Evolutionary conservation across 2,329 filamentous ascomycete genomes (phyloP), one percentile per base, ranked within the genome.

Genomic region (Ophiostoma fasciatum): DNA sequence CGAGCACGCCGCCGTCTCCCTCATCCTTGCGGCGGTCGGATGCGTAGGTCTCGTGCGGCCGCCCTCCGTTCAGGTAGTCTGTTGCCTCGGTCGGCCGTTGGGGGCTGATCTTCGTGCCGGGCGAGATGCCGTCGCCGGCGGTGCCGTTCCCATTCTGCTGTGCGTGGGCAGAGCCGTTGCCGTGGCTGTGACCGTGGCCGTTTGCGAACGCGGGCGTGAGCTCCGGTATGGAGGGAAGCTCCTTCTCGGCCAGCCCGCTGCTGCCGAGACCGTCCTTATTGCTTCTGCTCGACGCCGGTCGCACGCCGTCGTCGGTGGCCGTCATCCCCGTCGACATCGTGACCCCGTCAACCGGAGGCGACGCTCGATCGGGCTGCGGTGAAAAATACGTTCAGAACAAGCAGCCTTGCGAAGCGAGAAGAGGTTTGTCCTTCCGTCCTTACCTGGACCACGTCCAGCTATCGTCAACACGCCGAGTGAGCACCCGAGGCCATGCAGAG

Each of bases 11-110:
- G 22, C 6, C 4, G 18, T 21, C 36, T 5, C 21, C 33, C 7
- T 17, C 14, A 3, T n/a, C 28, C 4, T 37, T 18, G 26, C n/a
- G 23, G 15, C 18, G 17, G 5, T 22, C 23, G 3, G 23, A 14
- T 5, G 18, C 14, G 14, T 9, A 13, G 6, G 3, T 42, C 6
- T 54, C 50, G 34, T 60, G 55, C 2, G 55, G 51, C 13, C 42
- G 39, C 6, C 53, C 55, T 25, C 50, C 54, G 35, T 60, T 60
- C 25, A 61, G 27, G 42, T 61, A 59, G 42, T 63, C 59, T 13
- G 49, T 42, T 11, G 58, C 48, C 28, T 51, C 46, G n/a, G n/a
- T n/a, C 14, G 36, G 38, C 22, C 45, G 44, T 30, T 38, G 21
- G 17, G 31, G 20, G 11, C 26, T 37, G 27, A 37, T 38, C 9